Percentiles rank a stretch among this genome's conserved stretches.
Evolutionary conservation across 1,139 yeast genomes (phyloP).

Genomic region (Lizanozyma gosingica): DNA sequence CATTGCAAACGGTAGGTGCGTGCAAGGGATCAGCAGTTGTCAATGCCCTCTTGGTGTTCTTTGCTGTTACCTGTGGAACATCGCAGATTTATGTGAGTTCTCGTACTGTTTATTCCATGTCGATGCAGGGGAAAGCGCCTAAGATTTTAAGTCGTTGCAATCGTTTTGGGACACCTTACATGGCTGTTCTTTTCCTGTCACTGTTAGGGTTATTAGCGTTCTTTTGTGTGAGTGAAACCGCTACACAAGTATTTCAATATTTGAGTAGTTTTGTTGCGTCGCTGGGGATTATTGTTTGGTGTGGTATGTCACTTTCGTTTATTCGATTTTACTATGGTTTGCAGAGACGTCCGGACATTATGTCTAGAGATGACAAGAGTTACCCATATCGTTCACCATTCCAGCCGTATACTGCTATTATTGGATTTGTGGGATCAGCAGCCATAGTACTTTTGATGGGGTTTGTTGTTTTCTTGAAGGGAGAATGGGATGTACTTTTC

Average conservation of each 20-base stretch:
- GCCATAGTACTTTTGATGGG: conserved; percentile 60
- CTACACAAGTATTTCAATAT: conserved; percentile 59
- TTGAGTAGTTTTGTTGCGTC: conserved; percentile 59
- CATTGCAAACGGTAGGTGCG: conserved; percentile 59
- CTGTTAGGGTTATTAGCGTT: conserved; percentile 53
- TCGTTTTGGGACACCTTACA: conserved; percentile 62
- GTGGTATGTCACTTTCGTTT: conserved; percentile 69
- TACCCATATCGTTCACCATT: conserved; percentile 72
- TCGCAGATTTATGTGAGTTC: conserved; percentile 75
- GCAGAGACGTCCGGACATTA: conserved; percentile 56
- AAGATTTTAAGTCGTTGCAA: conserved; percentile 50
- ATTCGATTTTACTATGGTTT: conserved; percentile 65
- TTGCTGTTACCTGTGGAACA: conserved; percentile 71
- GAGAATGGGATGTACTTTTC: conserved; percentile 53
- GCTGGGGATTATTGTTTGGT: conserved; percentile 71
- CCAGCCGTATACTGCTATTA: conserved; percentile 67
- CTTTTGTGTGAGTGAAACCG: conserved; percentile 47
- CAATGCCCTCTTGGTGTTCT: conserved; percentile 61
- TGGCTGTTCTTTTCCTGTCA: conserved; percentile 56
- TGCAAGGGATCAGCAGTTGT: conserved; percentile 55
- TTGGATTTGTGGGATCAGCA: conserved; percentile 52
- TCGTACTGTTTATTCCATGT: conserved; percentile 66
- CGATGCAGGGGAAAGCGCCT: conserved; percentile 66
- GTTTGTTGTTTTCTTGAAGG: conserved; percentile 52
- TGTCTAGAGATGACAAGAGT: conserved; percentile 51